Evolutionary conservation across 192 early-diverging fungal species (phyloP).

Genomic region (Podila horticola): DNA sequence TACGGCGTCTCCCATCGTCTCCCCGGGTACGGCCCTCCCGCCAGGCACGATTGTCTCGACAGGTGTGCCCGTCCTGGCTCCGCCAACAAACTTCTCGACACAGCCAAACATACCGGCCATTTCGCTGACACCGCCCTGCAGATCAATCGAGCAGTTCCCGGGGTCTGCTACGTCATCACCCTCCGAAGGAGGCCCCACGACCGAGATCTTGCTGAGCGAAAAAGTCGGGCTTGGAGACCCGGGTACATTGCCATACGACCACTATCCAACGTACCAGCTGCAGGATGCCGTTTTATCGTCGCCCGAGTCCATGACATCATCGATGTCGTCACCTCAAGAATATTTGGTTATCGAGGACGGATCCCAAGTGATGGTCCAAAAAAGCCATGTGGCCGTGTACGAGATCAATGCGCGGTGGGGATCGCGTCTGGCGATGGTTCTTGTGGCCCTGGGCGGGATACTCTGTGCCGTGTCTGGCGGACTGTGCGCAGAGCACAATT

Average conservation of each 20-base stretch:
- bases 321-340: not conserved
- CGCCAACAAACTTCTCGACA: not conserved
- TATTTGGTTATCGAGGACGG: not conserved
- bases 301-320: too few species aligned
- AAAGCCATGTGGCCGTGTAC: constrained; percentile 45
- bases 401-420: constrained; percentile 48
- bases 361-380: constrained; percentile 7
- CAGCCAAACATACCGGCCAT: not conserved
- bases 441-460: constrained; percentile 18
- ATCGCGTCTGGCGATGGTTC: constrained; percentile 34
- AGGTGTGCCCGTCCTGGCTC: not conserved
- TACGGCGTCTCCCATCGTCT: constrained; percentile 10
- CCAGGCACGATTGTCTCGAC: constrained; percentile 27
- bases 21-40: constrained; percentile 26
- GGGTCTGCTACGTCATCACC: not conserved
- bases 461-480: constrained; percentile 23
- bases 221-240: too few species aligned
- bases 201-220: too few species aligned
- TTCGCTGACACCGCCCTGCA: not conserved
- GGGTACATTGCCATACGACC: too few species aligned
- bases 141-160: not conserved
- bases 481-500: constrained; percentile 30
- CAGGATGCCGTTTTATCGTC: too few species aligned
- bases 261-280: too few species aligned
- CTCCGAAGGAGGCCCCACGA: too few species aligned